phyloP scores from a whole-genome alignment of 768 basidiomycete species.

The Sarcomyxa edulis region DNA sequence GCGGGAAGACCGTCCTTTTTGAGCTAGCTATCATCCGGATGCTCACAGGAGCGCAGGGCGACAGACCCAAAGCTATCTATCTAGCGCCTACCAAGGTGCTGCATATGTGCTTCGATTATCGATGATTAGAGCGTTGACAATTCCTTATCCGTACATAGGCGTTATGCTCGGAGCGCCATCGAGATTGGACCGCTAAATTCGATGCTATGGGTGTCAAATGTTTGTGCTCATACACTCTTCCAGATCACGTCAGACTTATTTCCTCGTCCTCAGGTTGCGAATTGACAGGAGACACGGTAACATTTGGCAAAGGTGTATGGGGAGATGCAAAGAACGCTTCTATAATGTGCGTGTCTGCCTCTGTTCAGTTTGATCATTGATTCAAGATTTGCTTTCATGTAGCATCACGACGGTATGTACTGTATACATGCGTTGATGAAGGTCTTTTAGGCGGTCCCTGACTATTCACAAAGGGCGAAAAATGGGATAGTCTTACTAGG shows the following conservation, averaged over 20 bases:
- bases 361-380: background rate
- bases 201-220: conserved; percentile 72
- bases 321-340: conserved; percentile 69
- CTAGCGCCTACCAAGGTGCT: conserved; percentile 91
- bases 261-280: conserved; percentile 58
- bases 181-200: conserved; percentile 85
- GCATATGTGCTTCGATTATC: conserved; percentile 56
- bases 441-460: background rate
- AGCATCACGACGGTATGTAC: conserved; percentile 73
- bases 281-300: conserved; percentile 86
- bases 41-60: conserved; percentile 38
- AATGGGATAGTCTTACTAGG: conserved; percentile 92
- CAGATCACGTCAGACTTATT: too few relatives aligned
- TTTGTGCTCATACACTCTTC: conserved; percentile 16
- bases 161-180: conserved; percentile 76
- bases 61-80: conserved; percentile 73
- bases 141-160: conserved; percentile 43
- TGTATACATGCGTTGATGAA: background rate
- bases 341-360: conserved; percentile 57
- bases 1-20: conserved; percentile 94
- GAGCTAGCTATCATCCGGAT: conserved; percentile 85
- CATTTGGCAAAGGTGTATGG: conserved; percentile 60
- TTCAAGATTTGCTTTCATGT: conserved; percentile 5
- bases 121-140: background rate
- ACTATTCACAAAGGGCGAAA: conserved; percentile 64